phyloP scores from a whole-genome alignment of 169 alveolate genomes.

The Besnoitia besnoiti region DNA sequence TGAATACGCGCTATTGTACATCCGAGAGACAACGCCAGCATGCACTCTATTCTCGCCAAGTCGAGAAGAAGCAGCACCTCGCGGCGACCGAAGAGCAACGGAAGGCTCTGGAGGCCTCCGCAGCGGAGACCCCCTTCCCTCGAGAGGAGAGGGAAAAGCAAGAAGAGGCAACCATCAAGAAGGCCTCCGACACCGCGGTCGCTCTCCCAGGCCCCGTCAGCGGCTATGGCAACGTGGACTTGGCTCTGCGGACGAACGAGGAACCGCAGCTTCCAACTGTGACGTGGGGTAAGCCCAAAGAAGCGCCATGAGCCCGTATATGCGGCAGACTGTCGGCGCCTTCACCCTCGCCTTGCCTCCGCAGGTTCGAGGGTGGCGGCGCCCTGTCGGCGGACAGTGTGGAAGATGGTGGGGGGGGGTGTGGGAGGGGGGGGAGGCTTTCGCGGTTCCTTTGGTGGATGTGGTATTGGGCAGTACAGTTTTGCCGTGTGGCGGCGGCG shows the following conservation, averaged over 20 bases:
- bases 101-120: background rate
- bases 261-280: background rate
- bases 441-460: background rate
- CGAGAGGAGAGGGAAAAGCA: background rate
- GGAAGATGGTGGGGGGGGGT: background rate
- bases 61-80: conserved; percentile 17
- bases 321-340: too few species aligned
- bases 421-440: background rate
- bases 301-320: background rate
- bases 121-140: background rate
- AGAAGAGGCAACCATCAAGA: background rate
- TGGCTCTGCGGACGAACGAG: background rate
- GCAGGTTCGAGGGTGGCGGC: background rate
- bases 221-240: background rate
- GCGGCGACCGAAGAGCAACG: conserved; percentile 32
- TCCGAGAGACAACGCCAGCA: conserved; percentile 29
- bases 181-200: background rate
- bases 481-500: background rate
- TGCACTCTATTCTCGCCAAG: background rate
- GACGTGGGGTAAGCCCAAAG: background rate
- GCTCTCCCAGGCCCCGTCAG: background rate
- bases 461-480: too few species aligned
- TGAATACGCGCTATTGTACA: background rate
- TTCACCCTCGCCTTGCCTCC: background rate
- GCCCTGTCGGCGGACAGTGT: background rate